Base-by-base conservation (phyloP, 345 rosid species). In the Ceriops zippeliana region DNA sequence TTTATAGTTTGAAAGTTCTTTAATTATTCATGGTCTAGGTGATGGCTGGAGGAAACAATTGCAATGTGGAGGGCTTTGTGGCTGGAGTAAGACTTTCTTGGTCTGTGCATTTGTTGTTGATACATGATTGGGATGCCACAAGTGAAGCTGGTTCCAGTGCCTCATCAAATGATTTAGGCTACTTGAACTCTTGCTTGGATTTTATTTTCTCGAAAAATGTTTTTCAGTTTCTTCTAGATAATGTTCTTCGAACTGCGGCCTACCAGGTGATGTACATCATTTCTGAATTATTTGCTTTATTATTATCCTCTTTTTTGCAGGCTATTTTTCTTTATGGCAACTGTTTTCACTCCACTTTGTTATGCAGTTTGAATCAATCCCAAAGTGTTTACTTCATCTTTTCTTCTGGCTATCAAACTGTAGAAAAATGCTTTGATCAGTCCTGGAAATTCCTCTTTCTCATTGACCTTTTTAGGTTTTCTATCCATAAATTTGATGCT, bases 71-170 rank as follows among this genome's bases (percentile, higher is more conserved):
- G 81, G 88, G 92, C 75, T 89, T 91, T 81, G 78, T 88, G 61
- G 91, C 89, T 70, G 85, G 90, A 26, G 75, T 87, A 80, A 84
- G 95, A 78, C 90, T 93, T 80, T 95, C 92, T 66, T 93, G 97
- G 97, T 84, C 84, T 77, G 95, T 89, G 58, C 95, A 89, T 85
- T 78, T 89, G 84, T 85, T 93, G 90, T 64, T 93, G 65, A 83
- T 86, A 80, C 77, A 83, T 72, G 97, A 93, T 73, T 86, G 80
- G 53, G 72, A 77, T 75, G 74, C 85, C 69, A 73, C 83, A 73
- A 80, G 76, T 79, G 98, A 88, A 65, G 76, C 85, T 58, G 65
- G 77, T 70, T 78, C 88, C 63, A 79, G 69, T 77, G 76, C 77
- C 53, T 82, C 89, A 56, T 82, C 92, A 34, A 77, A 78, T 82